Conservation (phyloP, 305 asterid genomes). For the Solanum aculeatissimum region DNA sequence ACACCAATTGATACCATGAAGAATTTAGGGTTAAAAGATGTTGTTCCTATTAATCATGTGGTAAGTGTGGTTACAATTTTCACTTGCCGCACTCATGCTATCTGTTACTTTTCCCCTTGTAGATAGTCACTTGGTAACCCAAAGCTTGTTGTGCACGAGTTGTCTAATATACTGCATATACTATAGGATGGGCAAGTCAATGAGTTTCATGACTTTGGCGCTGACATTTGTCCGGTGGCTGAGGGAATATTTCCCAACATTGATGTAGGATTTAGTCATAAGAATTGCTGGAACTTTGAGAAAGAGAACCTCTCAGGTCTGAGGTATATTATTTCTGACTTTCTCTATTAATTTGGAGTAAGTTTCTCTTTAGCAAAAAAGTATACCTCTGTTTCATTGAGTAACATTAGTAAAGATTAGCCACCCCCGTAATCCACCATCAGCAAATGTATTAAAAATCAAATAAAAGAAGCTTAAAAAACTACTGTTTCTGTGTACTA, state of each 20-base stretch:
- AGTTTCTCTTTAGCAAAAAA: background rate
- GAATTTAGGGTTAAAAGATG: constrained; percentile 17
- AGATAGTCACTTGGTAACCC: background rate
- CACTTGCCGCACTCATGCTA: background rate
- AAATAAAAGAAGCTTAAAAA: background rate
- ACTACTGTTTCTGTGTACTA: background rate
- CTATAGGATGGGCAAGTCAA: constrained; percentile 28
- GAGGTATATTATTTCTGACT: constrained; percentile 26
- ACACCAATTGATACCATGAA: constrained; percentile 24
- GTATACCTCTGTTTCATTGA: background rate
- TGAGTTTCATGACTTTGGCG: constrained; percentile 29
- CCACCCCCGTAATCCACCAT: background rate
- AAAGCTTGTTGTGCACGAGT: background rate
- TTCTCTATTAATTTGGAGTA: background rate
- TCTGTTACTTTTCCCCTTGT: background rate
- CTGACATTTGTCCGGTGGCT: constrained; percentile 24
- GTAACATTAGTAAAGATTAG: background rate
- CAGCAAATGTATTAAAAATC: background rate
- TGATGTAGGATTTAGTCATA: constrained; percentile 21
- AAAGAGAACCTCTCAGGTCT: constrained; percentile 21
- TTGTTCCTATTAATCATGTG: background rate
- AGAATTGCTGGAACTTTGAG: constrained; percentile 14
- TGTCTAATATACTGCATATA: background rate
- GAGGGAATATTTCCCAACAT: constrained; percentile 22
- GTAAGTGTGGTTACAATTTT: background rate